Percentiles rank a stretch among this genome's conserved stretches.
phyloP scores from a whole-genome alignment of 208 protist species.

The Leishmania tarentolae region DNA sequence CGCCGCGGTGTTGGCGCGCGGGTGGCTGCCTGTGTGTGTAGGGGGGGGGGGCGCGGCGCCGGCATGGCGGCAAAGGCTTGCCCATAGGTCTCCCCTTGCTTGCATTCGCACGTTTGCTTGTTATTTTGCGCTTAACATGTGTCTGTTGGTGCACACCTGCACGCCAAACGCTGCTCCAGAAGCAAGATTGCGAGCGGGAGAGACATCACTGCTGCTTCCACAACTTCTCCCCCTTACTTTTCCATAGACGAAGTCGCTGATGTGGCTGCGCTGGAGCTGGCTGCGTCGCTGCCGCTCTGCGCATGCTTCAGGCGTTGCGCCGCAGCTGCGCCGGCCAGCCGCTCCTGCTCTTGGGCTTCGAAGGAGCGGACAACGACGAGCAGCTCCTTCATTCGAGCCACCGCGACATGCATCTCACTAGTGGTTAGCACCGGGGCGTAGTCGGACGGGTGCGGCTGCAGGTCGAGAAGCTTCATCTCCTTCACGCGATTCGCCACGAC shows the following conservation, averaged over 20 bases:
- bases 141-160: background rate
- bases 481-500: conserved; percentile 46
- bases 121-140: background rate
- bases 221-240: background rate
- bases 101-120: background rate
- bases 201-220: background rate
- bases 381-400: conserved; percentile 62
- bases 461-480: conserved; percentile 24
- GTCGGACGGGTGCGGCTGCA: conserved; percentile 40
- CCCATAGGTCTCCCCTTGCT: too few species aligned
- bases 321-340: conserved; percentile 19
- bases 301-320: conserved; percentile 16
- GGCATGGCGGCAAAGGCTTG: background rate
- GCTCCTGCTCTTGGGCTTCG: conserved; percentile 30
- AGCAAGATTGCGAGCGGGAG: background rate
- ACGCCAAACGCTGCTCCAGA: background rate
- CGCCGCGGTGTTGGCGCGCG: too few species aligned
- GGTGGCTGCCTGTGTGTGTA: too few species aligned
- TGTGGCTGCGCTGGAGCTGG: background rate
- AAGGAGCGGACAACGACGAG: conserved; percentile 44
- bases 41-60: too few species aligned
- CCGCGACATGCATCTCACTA: conserved; percentile 49
- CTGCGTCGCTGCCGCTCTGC: background rate
- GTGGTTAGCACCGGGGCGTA: conserved; percentile 62
- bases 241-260: background rate